A percentile compares a stretch with the other conserved stretches of the same genome.
These are phyloP conservation scores for Sphaerosporella brunnea DNA, from an alignment of 495 filamentous ascomycete genomes.

Conservation along the genomic window DNA sequence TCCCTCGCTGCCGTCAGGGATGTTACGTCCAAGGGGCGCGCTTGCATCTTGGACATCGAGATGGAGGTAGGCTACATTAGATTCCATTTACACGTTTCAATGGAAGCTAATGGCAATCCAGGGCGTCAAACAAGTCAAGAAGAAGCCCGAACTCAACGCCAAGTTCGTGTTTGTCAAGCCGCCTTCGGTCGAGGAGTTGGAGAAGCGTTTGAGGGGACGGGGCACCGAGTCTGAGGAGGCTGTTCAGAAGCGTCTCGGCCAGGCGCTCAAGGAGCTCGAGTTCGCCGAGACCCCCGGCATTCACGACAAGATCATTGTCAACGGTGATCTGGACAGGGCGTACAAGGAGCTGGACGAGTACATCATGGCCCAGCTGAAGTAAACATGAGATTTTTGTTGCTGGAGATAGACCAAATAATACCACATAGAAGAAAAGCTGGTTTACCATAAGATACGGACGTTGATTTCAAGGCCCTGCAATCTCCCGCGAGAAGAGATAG, in stretches of 20 bases:
- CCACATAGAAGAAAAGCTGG: not conserved
- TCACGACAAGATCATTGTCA: slow-evolving; percentile 75
- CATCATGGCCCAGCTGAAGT: slow-evolving; percentile 27
- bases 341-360: slow-evolving; percentile 62
- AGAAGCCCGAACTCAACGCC: slow-evolving; percentile 52
- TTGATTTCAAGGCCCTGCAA: no score
- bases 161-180: slow-evolving; percentile 77
- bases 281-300: slow-evolving; percentile 54
- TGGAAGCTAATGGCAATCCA: slow-evolving; percentile 17
- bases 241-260: slow-evolving; percentile 53
- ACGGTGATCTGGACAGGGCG: slow-evolving; percentile 71
- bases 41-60: slow-evolving; percentile 73
- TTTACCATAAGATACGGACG: no score
- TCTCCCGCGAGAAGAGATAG: no score
- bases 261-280: slow-evolving; percentile 68
- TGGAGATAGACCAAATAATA: not conserved
- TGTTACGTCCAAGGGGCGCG: slow-evolving; percentile 46
- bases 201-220: slow-evolving; percentile 58
- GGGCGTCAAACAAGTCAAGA: slow-evolving; percentile 92
- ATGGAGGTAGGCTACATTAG: slow-evolving; percentile 20
- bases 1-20: slow-evolving; percentile 57
- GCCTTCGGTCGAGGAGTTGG: slow-evolving; percentile 55
- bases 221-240: slow-evolving; percentile 69
- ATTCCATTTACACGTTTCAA: no score
- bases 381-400: not conserved